Percentiles rank a stretch among this genome's conserved stretches.
Conservation (phyloP, 768 basidiomycete species). For the Amyloporia xantha region DNA sequence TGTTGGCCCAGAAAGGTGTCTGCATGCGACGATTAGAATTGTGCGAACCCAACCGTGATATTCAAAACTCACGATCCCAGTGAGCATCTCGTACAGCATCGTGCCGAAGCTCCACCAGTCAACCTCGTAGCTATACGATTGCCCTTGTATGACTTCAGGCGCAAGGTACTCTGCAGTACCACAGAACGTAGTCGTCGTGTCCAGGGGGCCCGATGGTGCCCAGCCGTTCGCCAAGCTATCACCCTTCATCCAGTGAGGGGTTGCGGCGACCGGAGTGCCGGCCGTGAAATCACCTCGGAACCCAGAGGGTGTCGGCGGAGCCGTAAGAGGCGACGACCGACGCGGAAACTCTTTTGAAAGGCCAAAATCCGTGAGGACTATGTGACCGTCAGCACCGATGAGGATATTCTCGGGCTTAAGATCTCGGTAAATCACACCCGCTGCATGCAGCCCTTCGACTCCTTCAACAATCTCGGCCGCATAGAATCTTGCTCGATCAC, state of each 20-base stretch:
- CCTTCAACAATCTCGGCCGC: constrained; percentile 97
- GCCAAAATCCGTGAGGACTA: constrained; percentile 96
- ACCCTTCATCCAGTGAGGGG: constrained; percentile 76
- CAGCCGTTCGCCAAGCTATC: constrained; percentile 50
- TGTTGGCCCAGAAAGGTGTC: constrained; percentile 92
- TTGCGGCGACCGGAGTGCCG: constrained; percentile 31
- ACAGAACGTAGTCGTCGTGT: constrained; percentile 84
- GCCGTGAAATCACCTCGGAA: constrained; percentile 48
- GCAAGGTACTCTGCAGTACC: constrained; percentile 97
- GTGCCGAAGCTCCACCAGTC: constrained; percentile 99
- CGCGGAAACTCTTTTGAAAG: constrained; percentile 87
- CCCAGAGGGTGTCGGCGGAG: constrained; percentile 54
- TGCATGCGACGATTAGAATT: constrained; percentile 26
- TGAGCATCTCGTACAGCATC: constrained; percentile 96
- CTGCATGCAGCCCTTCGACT: constrained; percentile 87
- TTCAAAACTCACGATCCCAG: constrained; percentile 72
- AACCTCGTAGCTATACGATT: constrained; percentile 87
- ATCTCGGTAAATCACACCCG: constrained; percentile 96
- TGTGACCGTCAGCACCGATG: constrained; percentile 90
- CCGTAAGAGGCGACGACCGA: constrained; percentile 35
- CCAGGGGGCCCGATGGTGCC: constrained; percentile 44
- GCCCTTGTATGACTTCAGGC: constrained; percentile 91
- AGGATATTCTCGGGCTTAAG: constrained; percentile 97
- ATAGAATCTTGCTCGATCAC: constrained; percentile 94
- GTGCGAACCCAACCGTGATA: constrained; percentile 5